phyloP scores from a whole-genome alignment of 2,329 filamentous ascomycete species.

The Pseudogymnoascus sp. region DNA sequence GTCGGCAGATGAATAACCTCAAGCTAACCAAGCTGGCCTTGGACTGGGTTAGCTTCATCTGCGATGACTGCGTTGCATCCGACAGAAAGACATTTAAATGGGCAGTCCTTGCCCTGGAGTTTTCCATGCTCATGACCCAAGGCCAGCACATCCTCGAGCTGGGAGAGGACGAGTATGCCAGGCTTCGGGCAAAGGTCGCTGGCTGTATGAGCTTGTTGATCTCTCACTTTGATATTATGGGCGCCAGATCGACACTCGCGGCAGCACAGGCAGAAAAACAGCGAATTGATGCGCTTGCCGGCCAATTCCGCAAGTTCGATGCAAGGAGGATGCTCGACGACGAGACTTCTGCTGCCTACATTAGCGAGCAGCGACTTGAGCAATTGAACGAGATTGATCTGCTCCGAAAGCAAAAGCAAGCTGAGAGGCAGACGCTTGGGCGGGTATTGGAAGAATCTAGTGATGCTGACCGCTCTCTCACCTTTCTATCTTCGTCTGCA shows the following conservation, averaged over 20 bases:
- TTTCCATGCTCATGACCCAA: slow-evolving; percentile 94
- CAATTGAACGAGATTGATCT: slow-evolving; percentile 72
- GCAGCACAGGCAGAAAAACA: slow-evolving; percentile 83
- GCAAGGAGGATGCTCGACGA: slow-evolving; percentile 68
- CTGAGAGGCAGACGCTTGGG: slow-evolving; percentile 79
- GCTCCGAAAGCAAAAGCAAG: slow-evolving; percentile 66
- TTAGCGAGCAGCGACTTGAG: slow-evolving; percentile 66
- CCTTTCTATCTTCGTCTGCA: slow-evolving; percentile 85
- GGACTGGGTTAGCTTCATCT: slow-evolving; percentile 97
- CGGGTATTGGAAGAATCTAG: slow-evolving; percentile 89
- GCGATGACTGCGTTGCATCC: slow-evolving; percentile 88
- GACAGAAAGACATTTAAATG: slow-evolving; percentile 95
- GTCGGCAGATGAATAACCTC: slow-evolving; percentile 93
- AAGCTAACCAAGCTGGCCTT: slow-evolving; percentile 88
- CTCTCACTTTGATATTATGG: slow-evolving; percentile 99
- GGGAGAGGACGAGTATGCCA: slow-evolving; percentile 77
- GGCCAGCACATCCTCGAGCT: slow-evolving; percentile 89
- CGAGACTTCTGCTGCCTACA: slow-evolving; percentile 69
- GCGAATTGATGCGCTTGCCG: slow-evolving; percentile 69
- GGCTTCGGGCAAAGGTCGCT: slow-evolving; percentile 77
- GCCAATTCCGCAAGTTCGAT: slow-evolving; percentile 69
- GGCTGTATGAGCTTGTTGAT: slow-evolving; percentile 97
- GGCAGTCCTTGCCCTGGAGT: slow-evolving; percentile 91
- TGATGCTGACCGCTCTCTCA: slow-evolving; percentile 89
- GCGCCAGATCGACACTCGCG: slow-evolving; percentile 83